Conservation (phyloP, 352 stramenopile species). For the Pythium chondricola region DNA sequence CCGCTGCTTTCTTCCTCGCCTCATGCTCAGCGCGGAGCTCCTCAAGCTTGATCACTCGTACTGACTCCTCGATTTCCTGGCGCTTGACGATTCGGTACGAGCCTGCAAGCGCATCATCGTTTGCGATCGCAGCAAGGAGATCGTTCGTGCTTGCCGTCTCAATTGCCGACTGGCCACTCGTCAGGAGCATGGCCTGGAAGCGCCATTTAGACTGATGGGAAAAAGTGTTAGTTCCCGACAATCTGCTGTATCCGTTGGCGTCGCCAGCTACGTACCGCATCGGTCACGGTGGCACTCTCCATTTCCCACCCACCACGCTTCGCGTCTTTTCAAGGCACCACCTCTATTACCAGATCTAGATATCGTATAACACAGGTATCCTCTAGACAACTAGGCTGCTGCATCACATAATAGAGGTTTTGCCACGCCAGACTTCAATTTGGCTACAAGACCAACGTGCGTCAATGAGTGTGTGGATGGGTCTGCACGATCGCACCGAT, state of each 20-base stretch:
- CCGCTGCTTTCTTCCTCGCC: background rate
- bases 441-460: background rate
- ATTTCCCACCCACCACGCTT: no score
- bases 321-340: no score
- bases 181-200: conserved; percentile 44
- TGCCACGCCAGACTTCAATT: conserved; percentile 18
- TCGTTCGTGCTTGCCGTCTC: conserved; percentile 24
- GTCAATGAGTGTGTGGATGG: conserved; percentile 14
- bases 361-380: no score
- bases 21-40: conserved; percentile 2
- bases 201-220: conserved; percentile 21
- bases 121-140: conserved; percentile 21
- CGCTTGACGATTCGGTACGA: conserved; percentile 47
- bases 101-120: conserved; percentile 20
- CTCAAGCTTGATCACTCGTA: conserved; percentile 13
- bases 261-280: background rate
- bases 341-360: no score
- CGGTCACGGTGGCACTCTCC: background rate
- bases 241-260: background rate
- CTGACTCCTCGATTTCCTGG: conserved; percentile 26
- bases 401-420: no score
- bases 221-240: no score
- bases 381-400: no score
- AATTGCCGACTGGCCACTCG: conserved; percentile 29
- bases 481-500: background rate